Conservation (phyloP, 805 yeast species). For the Lachancea fermentati region DNA sequence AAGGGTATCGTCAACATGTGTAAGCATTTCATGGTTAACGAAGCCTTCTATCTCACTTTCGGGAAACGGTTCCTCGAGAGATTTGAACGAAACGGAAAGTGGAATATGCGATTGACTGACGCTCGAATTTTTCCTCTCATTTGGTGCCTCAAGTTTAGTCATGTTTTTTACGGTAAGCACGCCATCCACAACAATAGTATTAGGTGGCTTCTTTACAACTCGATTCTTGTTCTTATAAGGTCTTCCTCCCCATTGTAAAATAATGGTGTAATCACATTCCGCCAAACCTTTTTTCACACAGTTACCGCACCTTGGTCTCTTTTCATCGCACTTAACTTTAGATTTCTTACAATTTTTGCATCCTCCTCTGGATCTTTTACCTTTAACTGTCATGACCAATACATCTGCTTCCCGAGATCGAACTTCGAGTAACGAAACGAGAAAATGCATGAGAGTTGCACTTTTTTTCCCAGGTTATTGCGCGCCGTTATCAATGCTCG, state of each 20-base stretch:
- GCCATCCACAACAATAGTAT: constrained; percentile 11
- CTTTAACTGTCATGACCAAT: background rate
- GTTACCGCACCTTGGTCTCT: constrained; percentile 53
- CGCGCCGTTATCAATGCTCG: too few relatives aligned
- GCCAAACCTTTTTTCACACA: constrained; percentile 38
- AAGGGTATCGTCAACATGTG: background rate
- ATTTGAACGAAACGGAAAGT: too few relatives aligned
- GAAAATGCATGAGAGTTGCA: too few relatives aligned
- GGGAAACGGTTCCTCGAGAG: background rate
- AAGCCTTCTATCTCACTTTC: background rate
- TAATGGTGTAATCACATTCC: constrained; percentile 4
- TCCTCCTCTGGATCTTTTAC: constrained; percentile 3
- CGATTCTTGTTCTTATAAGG: constrained; percentile 11
- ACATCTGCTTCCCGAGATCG: too few relatives aligned
- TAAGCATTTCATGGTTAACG: background rate
- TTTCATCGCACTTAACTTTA: constrained; percentile 67
- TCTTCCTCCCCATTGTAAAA: constrained; percentile 13
- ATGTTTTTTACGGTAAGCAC: constrained; percentile 8
- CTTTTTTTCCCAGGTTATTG: too few relatives aligned
- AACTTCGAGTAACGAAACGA: too few relatives aligned
- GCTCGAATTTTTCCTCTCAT: background rate
- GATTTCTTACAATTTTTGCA: constrained; percentile 57
- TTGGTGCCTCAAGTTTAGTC: too few relatives aligned
- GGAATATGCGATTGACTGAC: too few relatives aligned
- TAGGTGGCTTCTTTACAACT: constrained; percentile 8